Conservation (phyloP, 1,284 basidiomycete species). For the Prillingera fragicola region DNA sequence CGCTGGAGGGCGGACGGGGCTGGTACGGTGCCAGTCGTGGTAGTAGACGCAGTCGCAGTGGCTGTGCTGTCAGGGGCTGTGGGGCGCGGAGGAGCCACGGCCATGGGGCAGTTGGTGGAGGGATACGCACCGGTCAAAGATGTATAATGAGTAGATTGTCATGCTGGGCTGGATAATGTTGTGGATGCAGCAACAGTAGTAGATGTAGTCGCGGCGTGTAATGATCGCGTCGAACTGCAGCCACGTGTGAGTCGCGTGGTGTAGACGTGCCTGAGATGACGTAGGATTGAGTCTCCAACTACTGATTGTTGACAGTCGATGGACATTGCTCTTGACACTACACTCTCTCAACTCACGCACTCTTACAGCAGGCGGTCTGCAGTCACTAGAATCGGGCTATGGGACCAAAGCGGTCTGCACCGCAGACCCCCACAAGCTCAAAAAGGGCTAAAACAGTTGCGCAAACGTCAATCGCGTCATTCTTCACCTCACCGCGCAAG, state of each 20-base stretch:
- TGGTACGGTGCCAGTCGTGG: conserved; percentile 84
- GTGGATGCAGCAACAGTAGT: too few species aligned
- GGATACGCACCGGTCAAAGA: conserved; percentile 71
- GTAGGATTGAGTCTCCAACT: background rate
- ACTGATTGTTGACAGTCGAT: too few species aligned
- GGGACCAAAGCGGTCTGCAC: conserved; percentile 12
- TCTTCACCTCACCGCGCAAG: conserved; percentile 37
- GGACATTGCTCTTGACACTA: too few species aligned
- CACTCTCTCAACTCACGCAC: too few species aligned
- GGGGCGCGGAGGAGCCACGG: background rate
- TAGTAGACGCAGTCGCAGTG: conserved; percentile 89
- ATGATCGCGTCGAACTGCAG: background rate
- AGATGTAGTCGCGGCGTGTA: background rate
- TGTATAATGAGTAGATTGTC: conserved; percentile 82
- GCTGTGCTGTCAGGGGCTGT: conserved; percentile 49
- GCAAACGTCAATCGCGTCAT: conserved; percentile 31
- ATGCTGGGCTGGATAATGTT: conserved; percentile 47
- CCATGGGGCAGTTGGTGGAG: background rate
- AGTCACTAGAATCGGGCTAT: too few species aligned
- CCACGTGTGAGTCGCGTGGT: background rate
- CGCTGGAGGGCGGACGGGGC: conserved; percentile 62
- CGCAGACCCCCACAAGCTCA: conserved; percentile 12
- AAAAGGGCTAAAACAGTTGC: conserved; percentile 10
- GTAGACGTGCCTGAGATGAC: background rate
- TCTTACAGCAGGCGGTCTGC: too few species aligned